Conservation (phyloP, 73 alveolate species). For the Paramecium biaurelia region DNA sequence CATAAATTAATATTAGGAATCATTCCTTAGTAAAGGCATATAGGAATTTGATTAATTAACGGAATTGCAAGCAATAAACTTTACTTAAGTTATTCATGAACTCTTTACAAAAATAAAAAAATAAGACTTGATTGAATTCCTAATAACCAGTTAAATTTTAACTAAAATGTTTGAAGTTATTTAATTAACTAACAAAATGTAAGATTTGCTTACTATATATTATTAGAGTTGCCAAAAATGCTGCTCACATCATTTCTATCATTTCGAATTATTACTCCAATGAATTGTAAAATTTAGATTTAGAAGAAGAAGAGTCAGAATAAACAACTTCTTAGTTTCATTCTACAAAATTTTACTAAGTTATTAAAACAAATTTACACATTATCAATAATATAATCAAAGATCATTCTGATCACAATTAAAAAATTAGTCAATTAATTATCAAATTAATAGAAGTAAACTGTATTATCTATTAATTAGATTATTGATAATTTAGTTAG, state of each 20-base stretch:
- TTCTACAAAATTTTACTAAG: background rate
- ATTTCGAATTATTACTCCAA: background rate
- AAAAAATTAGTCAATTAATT: background rate
- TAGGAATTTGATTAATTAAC: background rate
- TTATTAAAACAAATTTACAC: background rate
- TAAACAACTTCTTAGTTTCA: background rate
- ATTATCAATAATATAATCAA: background rate
- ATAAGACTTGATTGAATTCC: background rate
- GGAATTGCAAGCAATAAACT: background rate
- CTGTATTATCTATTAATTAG: background rate
- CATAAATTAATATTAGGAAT: background rate
- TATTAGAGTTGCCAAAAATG: slow-evolving; percentile 17
- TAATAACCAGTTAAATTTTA: background rate
- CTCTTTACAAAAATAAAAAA: background rate
- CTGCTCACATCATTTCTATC: slow-evolving; percentile 39
- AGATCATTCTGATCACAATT: background rate
- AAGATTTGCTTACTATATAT: background rate
- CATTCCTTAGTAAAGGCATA: background rate
- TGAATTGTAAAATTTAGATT: slow-evolving; percentile 5
- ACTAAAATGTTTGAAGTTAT: background rate
- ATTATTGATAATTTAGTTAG: slow-evolving; percentile 18
- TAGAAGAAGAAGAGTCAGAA: slow-evolving; percentile 3
- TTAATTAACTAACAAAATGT: background rate
- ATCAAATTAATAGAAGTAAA: background rate
- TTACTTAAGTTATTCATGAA: background rate